phyloP scores from a whole-genome alignment of 441 rosid species.

The Daphne laureola region DNA sequence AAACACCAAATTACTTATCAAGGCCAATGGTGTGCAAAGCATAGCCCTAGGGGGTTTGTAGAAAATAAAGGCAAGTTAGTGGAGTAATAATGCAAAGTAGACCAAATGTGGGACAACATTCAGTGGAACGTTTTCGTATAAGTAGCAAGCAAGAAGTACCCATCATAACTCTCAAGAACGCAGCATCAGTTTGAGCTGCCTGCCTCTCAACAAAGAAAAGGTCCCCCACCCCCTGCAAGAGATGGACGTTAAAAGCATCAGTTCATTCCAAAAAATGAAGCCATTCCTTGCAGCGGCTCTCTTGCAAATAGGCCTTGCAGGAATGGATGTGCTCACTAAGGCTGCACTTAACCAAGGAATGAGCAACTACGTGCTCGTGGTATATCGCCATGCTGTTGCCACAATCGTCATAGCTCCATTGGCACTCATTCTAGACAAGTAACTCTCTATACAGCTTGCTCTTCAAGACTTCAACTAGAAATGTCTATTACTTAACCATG shows the following conservation, averaged over 20 bases:
- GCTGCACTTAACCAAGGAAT: constrained; percentile 76
- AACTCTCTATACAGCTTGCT: constrained; percentile 9
- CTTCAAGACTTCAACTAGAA: not conserved
- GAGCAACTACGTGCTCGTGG: constrained; percentile 81
- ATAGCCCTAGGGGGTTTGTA: too few species aligned
- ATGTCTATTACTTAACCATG: not conserved
- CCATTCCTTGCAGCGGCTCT: constrained; percentile 62
- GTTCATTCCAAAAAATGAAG: constrained; percentile 23
- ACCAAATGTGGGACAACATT: too few species aligned
- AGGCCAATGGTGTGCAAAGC: too few species aligned
- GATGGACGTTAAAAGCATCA: too few species aligned
- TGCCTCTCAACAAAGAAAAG: not conserved
- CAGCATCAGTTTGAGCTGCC: not conserved
- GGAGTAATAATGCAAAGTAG: too few species aligned
- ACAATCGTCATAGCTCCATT: constrained; percentile 76
- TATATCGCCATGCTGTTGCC: constrained; percentile 81
- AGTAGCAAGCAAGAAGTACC: not conserved
- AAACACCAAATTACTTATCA: not conserved
- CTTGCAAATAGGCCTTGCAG: constrained; percentile 74
- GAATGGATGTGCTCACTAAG: constrained; percentile 82
- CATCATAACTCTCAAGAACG: not conserved
- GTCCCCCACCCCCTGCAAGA: not conserved
- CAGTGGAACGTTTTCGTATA: too few species aligned
- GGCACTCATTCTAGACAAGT: constrained; percentile 67
- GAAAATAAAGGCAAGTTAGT: too few species aligned